These are phyloP conservation scores for Pichia paraexigua DNA, from an alignment of 805 yeast species.

Conservation along the genomic window DNA sequence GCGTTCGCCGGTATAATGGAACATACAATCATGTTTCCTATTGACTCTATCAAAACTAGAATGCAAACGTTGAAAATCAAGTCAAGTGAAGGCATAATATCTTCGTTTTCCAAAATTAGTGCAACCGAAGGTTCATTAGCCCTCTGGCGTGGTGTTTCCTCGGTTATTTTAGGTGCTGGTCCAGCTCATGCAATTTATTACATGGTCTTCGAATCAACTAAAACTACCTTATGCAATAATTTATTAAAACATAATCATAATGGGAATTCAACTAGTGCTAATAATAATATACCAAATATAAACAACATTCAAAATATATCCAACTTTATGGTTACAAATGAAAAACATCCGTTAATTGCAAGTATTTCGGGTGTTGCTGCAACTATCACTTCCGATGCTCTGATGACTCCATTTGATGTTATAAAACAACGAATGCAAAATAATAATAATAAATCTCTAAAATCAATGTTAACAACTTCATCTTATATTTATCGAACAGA, in stretches of 20 bases:
- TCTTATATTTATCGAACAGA: conserved; percentile 47
- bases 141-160: conserved; percentile 88
- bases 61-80: conserved; percentile 57
- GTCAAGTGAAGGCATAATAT: conserved; percentile 40
- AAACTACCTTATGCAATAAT: conserved; percentile 41
- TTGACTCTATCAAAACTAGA: conserved; percentile 92
- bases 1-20: conserved; percentile 99
- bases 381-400: conserved; percentile 86
- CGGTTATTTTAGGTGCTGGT: conserved; percentile 95
- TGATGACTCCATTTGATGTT: conserved; percentile 97
- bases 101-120: conserved; percentile 67
- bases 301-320: conserved; percentile 7
- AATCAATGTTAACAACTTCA: conserved; percentile 23
- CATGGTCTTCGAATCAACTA: conserved; percentile 82
- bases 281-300: not conserved
- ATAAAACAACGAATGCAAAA: conserved; percentile 90
- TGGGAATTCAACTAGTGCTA: not conserved
- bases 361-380: conserved; percentile 87
- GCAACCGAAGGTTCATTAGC: conserved; percentile 83
- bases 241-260: conserved; percentile 26
- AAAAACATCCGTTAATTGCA: conserved; percentile 74
- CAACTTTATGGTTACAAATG: conserved; percentile 41
- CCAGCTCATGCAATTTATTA: conserved; percentile 98
- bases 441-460: conserved; percentile 6
- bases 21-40: conserved; percentile 93